Conservation (phyloP, 208 protist species). For the Wallacemonas collosoma region DNA sequence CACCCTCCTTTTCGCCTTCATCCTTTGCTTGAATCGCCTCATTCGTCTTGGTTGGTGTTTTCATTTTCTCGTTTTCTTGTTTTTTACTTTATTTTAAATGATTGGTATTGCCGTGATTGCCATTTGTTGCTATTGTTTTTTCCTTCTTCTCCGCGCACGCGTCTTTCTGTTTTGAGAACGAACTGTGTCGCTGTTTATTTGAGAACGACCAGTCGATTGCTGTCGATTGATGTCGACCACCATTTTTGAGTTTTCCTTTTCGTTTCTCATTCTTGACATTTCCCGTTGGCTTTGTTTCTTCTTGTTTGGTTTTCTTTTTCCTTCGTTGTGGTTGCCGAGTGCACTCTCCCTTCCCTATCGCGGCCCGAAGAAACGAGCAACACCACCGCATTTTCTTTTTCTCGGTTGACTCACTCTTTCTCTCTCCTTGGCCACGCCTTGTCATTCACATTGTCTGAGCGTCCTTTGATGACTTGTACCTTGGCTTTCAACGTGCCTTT, state of each 20-base stretch:
- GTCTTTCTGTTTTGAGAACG: too few species aligned
- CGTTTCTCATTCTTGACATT: not conserved
- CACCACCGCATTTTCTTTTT: not conserved
- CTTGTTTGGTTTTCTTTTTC: not conserved
- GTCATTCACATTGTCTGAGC: not conserved
- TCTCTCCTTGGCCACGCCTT: not conserved
- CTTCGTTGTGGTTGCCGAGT: not conserved
- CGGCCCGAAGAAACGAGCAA: too few species aligned
- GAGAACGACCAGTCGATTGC: too few species aligned
- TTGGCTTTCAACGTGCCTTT: not conserved
- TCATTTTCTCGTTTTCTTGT: constrained; percentile 9
- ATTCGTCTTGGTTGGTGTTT: constrained; percentile 13
- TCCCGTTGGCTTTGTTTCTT: not conserved
- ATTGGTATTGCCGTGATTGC: too few species aligned
- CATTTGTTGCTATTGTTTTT: too few species aligned
- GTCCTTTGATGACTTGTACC: not conserved
- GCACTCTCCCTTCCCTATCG: not conserved
- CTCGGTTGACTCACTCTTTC: constrained; percentile 12
- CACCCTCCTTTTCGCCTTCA: not conserved
- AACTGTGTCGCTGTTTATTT: too few species aligned
- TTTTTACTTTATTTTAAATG: not conserved
- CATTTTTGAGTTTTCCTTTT: not conserved
- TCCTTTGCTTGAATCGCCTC: not conserved
- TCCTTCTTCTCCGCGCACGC: too few species aligned
- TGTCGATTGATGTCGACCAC: too few species aligned